phyloP scores from a whole-genome alignment of 192 early-diverging fungal genomes.

The Coemansia sp. region DNA sequence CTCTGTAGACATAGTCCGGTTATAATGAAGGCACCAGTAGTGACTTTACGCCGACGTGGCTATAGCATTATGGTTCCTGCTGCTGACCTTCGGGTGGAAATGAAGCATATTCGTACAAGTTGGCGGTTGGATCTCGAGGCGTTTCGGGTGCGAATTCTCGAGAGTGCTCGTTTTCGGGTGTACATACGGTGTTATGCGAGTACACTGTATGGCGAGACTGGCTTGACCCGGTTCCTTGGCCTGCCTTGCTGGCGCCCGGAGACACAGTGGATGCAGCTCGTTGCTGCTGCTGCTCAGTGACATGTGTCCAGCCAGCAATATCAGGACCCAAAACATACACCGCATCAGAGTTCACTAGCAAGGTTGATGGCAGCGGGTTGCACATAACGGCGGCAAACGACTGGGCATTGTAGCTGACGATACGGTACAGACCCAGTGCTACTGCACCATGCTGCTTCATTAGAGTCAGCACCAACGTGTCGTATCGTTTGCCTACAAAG shows the following conservation, averaged over 20 bases:
- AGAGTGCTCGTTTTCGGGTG: slow-evolving; percentile 2
- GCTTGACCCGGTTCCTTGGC: slow-evolving; percentile 5
- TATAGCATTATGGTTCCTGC: no score
- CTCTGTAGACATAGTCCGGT: neutral
- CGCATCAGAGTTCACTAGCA: slow-evolving; percentile 24
- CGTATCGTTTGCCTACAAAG: slow-evolving; percentile 38
- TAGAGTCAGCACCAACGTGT: slow-evolving; percentile 38
- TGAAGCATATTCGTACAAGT: slow-evolving; percentile 17
- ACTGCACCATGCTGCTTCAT: slow-evolving; percentile 45
- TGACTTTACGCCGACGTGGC: no score
- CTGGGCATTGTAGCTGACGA: slow-evolving; percentile 30
- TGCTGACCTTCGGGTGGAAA: no score
- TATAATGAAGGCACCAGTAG: no score
- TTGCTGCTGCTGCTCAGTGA: slow-evolving; percentile 12
- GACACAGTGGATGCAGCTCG: neutral
- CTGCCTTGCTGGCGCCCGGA: neutral
- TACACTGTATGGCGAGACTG: slow-evolving; percentile 48
- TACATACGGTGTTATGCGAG: slow-evolving; percentile 30
- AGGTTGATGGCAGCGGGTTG: slow-evolving; percentile 30
- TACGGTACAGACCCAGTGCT: slow-evolving; percentile 44
- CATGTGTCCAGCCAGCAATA: slow-evolving; percentile 33
- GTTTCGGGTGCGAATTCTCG: slow-evolving; percentile 3
- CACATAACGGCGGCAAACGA: slow-evolving; percentile 46
- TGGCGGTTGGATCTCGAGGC: slow-evolving; percentile 13
- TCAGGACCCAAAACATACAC: slow-evolving; percentile 44